These are phyloP conservation scores for Drosera capensis DNA, from an alignment of 148 eudicot species.

Conservation along the genomic window DNA sequence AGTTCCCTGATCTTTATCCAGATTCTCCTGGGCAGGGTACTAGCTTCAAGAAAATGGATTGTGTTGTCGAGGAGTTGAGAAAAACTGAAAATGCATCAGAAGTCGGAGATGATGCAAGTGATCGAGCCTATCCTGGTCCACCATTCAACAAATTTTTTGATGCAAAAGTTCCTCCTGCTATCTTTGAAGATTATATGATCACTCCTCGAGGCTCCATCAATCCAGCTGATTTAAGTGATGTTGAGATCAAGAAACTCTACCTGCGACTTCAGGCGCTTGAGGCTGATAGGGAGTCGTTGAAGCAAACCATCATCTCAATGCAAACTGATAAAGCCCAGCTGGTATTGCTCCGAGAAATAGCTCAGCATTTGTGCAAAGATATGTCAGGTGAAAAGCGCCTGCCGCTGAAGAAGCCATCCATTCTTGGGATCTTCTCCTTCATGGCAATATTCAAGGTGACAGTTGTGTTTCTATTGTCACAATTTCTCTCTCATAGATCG, in stretches of 20 bases:
- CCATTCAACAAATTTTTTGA: slow-evolving; percentile 28
- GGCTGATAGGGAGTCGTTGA: slow-evolving; percentile 89
- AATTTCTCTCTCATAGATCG: too few relatives aligned
- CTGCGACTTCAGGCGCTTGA: slow-evolving; percentile 79
- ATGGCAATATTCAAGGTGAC: slow-evolving; percentile 61
- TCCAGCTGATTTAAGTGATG: slow-evolving; percentile 33
- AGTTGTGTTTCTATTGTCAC: too few relatives aligned
- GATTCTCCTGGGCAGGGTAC: slow-evolving; percentile 39
- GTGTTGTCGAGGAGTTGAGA: slow-evolving; percentile 26
- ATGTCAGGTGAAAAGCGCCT: slow-evolving; percentile 36
- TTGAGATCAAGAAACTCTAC: slow-evolving; percentile 55
- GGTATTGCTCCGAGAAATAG: slow-evolving; percentile 79
- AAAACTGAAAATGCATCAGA: slow-evolving; percentile 44
- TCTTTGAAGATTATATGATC: slow-evolving; percentile 28
- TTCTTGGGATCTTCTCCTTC: slow-evolving; percentile 27
- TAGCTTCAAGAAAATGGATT: slow-evolving; percentile 30
- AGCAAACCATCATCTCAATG: slow-evolving; percentile 69
- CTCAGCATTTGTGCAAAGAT: slow-evolving; percentile 70
- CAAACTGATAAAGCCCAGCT: slow-evolving; percentile 86
- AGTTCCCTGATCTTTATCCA: slow-evolving; percentile 15
- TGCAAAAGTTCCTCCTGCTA: slow-evolving; percentile 25
- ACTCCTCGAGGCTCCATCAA: slow-evolving; percentile 35
- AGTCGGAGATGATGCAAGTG: slow-evolving; percentile 52
- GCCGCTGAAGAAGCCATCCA: slow-evolving; percentile 45
- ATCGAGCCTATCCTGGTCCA: slow-evolving; percentile 50